phyloP scores from a whole-genome alignment of 441 rosid species.

The Adansonia gregorii region DNA sequence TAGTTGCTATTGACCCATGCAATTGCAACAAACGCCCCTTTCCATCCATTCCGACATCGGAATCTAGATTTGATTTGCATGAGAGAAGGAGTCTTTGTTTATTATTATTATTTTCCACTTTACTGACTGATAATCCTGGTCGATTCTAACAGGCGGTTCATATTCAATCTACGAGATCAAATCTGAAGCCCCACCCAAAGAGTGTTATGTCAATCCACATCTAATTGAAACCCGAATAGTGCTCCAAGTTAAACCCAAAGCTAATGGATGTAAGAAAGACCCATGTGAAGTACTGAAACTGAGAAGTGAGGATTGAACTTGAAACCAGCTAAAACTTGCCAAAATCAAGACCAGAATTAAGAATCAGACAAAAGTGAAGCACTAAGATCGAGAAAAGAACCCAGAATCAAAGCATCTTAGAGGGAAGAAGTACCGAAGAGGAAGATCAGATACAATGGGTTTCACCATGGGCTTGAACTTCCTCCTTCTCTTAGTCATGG shows the following conservation, averaged over 20 bases:
- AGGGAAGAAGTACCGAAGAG: neutral
- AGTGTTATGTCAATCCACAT: neutral
- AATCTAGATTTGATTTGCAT: neutral
- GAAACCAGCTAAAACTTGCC: neutral
- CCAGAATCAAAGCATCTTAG: neutral
- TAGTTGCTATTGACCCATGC: neutral
- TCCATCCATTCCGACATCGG: neutral
- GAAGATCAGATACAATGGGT: slow-evolving; percentile 43
- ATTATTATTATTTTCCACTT: neutral
- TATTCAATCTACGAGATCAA: slow-evolving; percentile 7
- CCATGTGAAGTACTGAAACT: neutral
- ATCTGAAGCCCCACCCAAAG: neutral
- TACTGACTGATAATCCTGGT: neutral
- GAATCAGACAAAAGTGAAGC: slow-evolving; percentile 4
- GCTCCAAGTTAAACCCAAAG: neutral
- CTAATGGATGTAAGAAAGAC: neutral
- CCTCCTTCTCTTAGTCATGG: slow-evolving; percentile 84
- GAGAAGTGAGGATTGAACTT: neutral
- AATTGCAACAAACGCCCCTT: neutral
- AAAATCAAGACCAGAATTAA: too few species aligned
- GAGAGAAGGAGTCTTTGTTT: too few species aligned
- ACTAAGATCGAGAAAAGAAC: neutral
- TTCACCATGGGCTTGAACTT: slow-evolving; percentile 87
- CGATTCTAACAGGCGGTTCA: neutral
- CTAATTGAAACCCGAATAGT: neutral